phyloP scores from a whole-genome alignment of 2,329 filamentous ascomycete genomes.

The Cladophialophora chaetospira region DNA sequence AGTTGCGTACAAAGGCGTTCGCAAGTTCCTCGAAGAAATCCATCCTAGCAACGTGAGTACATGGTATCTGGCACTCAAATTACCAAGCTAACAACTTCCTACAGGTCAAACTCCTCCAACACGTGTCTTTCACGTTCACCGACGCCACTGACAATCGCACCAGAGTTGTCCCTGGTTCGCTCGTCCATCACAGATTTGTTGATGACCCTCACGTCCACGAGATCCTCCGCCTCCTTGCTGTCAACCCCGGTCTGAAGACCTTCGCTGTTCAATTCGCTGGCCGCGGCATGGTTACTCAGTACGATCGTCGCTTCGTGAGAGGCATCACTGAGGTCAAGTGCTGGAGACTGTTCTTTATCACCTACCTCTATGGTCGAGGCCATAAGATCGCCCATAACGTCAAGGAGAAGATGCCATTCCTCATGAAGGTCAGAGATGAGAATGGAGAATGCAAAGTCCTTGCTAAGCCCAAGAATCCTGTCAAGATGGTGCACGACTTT shows the following conservation, averaged over 20 bases:
- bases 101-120: conserved; percentile 45
- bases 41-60: conserved; percentile 46
- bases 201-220: conserved; percentile 51
- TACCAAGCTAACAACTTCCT: not conserved
- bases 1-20: conserved; percentile 50
- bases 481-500: not conserved
- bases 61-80: not conserved
- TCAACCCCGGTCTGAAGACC: conserved; percentile 45
- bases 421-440: not conserved
- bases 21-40: conserved; percentile 50
- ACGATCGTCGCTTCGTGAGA: conserved; percentile 45
- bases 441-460: not conserved
- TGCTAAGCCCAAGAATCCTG: not conserved
- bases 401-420: not conserved
- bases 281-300: conserved; percentile 38
- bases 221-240: conserved; percentile 47
- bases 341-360: not conserved
- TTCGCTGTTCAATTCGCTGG: conserved; percentile 48
- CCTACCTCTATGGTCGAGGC: not conserved
- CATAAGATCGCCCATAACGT: not conserved
- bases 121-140: conserved; percentile 48
- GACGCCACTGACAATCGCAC: conserved; percentile 45
- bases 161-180: conserved; percentile 36
- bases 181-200: conserved; percentile 46
- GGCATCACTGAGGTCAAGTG: conserved; percentile 40